Base-by-base conservation (phyloP, 108 stramenopile genomes). In the Nitzschia sp. region DNA sequence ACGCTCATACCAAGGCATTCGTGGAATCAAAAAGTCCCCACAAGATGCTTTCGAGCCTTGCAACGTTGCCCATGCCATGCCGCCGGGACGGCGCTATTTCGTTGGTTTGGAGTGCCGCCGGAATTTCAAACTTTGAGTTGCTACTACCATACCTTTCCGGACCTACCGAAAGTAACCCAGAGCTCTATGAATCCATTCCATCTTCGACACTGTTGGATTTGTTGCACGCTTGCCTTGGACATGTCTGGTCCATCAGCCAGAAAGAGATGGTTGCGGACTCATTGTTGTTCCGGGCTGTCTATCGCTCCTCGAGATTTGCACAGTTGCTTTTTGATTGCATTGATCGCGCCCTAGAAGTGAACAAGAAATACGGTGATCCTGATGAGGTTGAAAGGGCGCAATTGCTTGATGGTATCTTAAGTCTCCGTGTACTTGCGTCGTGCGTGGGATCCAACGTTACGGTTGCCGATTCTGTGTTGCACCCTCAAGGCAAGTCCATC, bases 91-190 rank as follows among this genome's bases (percentile, higher is more conserved):
- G 42, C 1, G 32, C 38, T 11, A 30, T 75, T 19, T 23, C 29
- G 23, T 3, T 61, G 25, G 2, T 66, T 19, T 75, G 74, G 74
- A 11, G 68, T 18, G 27, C 49, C 1, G 46, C 66, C 8, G 66
- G 59, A 15, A 2, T 68, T 2, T 68, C 74, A 23, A 68, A 66
- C 25, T 67, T 75, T 24, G 74, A 75, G 18, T 31, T 75, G 19
- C 25, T 75, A 19, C 65, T 75, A 13, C 66, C 74, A 2, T 75
- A 68, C 33, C 61, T 75, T 18, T 24, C 60, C 1, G 38, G 35
- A 9, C 26, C 21, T 34, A 23, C 59, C 1, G 15, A 15, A n/a
- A 60, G 54, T 9, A 38, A 21, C 9, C n/a, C 19, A 8, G 0
- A 57, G 25, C 27, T 24, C 17, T 28, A 24, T 49, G n/a, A 42